A percentile compares a stretch with the other conserved stretches of the same genome.
phyloP scores from a whole-genome alignment of 768 basidiomycete species.

The Brasilioporus rufonigricans region DNA sequence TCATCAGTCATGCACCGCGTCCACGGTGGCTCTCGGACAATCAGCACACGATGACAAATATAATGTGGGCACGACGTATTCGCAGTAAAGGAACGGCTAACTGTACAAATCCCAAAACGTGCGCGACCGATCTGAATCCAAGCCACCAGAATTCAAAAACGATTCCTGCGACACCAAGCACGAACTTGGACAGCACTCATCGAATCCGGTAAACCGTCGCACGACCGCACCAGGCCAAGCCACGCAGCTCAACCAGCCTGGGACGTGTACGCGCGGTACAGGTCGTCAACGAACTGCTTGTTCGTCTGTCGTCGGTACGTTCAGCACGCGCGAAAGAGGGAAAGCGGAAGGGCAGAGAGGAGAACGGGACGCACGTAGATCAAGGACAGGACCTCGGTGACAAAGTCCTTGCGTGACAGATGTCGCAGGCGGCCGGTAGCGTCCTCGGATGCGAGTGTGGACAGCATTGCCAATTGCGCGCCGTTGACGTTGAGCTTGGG shows the following conservation, averaged over 20 bases:
- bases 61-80: neutral
- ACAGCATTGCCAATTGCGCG: conserved; percentile 22
- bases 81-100: neutral
- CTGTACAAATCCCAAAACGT: neutral
- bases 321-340: neutral
- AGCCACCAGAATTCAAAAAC: neutral
- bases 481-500: conserved; percentile 20
- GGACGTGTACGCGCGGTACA: conserved; percentile 52
- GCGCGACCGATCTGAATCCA: neutral
- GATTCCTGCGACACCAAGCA: no score
- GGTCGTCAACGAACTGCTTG: conserved; percentile 59
- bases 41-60: neutral
- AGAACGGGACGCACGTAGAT: conserved; percentile 49
- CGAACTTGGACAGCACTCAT: neutral
- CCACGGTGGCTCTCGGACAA: no score
- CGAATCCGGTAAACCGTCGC: neutral
- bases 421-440: conserved; percentile 13
- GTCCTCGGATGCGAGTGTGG: conserved; percentile 23
- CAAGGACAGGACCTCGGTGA: conserved; percentile 55
- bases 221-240: neutral
- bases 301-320: conserved; percentile 46
- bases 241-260: conserved; percentile 7
- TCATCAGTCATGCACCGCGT: no score
- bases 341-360: neutral
- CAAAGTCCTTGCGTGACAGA: conserved; percentile 55